Evolutionary conservation across 148 eudicot species (phyloP), one percentile per base, ranked within the genome.

Genomic region (Spergularia marina): DNA sequence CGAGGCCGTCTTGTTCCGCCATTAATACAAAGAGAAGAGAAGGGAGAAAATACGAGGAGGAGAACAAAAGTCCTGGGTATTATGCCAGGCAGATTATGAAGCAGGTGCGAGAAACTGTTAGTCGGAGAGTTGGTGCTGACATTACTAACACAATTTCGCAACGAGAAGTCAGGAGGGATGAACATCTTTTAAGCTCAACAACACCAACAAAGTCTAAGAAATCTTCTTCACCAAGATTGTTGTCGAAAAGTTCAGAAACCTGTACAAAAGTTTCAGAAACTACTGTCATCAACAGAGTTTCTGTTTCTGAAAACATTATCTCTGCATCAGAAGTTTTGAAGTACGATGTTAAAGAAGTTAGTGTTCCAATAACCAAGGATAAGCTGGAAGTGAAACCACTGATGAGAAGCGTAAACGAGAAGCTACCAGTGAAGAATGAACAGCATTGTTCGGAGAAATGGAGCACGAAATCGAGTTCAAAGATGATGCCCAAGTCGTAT

Each of bases 31-130:
- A 79, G 41, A 84, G 78, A 62, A 77, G 80, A 63, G 79, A 74
- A 1, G 74, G 67, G 16, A 47, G 34, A 17, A 60, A 52, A 62
- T 65, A 68, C 39, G 17, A 72, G 10, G 71, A 63, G 0, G 85
- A 76, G 54, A 85, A 83, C 34, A 83, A 73, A 30, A 88, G 89
- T 79, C 89, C 87, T 1, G 79, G 88, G 23, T 76, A 84, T 20
- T 89, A 84, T 60, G 91, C 91, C 1, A 85, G 80, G 59, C 90
- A 92, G 57, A 85, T 92, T 34, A 83, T 89, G 83, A 90, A 87
- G 82, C 97, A 89, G 62, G 91, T 83, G 1, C 90, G 65, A 74
- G 97, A 90, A 78, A 85, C 77, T 60, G 90, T 87, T 5, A 81
- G 87, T 54, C 80, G 89, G 61, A 91, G 82, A 82, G 84, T 86